Evolutionary conservation across 2,329 filamentous ascomycete species (phyloP).

Genomic region (Cercospora berteroae): DNA sequence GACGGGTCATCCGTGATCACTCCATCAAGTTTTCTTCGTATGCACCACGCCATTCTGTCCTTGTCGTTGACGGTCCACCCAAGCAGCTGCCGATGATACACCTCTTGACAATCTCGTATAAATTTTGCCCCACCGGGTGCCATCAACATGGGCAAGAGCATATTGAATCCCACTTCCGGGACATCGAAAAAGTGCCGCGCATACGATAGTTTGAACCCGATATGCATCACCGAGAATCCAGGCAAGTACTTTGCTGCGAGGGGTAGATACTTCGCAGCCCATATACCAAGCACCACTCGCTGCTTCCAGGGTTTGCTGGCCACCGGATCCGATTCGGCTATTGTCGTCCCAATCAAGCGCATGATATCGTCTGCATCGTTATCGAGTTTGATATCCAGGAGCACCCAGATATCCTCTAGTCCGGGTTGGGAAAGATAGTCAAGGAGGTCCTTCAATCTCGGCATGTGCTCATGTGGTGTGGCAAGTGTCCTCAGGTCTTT

Average conservation of each 20-base stretch:
- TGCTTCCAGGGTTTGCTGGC: slow-evolving; percentile 61
- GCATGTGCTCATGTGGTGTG: slow-evolving; percentile 69
- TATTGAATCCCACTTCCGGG: slow-evolving; percentile 73
- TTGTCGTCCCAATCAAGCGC: slow-evolving; percentile 61
- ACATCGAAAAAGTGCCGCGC: slow-evolving; percentile 68
- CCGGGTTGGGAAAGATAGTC: slow-evolving; percentile 66
- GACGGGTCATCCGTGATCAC: slow-evolving; percentile 83
- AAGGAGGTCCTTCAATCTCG: slow-evolving; percentile 71
- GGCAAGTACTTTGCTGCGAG: slow-evolving; percentile 63
- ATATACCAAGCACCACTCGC: slow-evolving; percentile 76
- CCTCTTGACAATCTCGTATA: slow-evolving; percentile 45
- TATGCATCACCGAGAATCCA: slow-evolving; percentile 63
- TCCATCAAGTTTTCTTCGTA: slow-evolving; percentile 66
- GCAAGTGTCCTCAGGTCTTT: slow-evolving; percentile 64
- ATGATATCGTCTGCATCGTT: slow-evolving; percentile 72
- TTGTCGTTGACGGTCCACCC: slow-evolving; percentile 86
- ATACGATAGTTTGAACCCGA: slow-evolving; percentile 65
- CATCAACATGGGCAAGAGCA: slow-evolving; percentile 67
- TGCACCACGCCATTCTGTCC: slow-evolving; percentile 77
- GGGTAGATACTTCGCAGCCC: slow-evolving; percentile 73
- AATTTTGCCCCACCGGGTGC: slow-evolving; percentile 67
- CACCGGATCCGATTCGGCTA: slow-evolving; percentile 43
- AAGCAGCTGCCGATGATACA: slow-evolving; percentile 61
- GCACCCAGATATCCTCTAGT: slow-evolving; percentile 68
- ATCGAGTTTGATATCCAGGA: slow-evolving; percentile 86